Conservation (phyloP, 1,284 basidiomycete species). For the Lentinula novae-zelandiae region DNA sequence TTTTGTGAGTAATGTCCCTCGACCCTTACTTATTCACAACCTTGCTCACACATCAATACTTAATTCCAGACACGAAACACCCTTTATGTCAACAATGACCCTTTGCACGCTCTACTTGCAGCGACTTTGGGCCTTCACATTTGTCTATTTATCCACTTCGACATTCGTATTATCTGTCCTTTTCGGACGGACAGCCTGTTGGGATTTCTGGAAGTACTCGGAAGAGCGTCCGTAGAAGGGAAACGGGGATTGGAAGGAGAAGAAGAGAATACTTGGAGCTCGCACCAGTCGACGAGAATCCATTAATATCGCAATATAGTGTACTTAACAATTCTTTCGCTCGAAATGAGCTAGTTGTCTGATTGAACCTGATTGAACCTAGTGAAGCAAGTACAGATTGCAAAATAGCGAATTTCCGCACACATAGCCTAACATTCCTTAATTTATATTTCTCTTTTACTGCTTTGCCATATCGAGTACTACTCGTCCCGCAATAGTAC, state of each 20-base stretch:
- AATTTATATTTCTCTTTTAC: background rate
- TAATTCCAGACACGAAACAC: background rate
- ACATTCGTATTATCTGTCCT: conserved; percentile 1
- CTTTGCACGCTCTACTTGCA: background rate
- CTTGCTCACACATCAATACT: background rate
- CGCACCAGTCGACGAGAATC: background rate
- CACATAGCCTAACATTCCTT: background rate
- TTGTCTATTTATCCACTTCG: conserved; percentile 8
- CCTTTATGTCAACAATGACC: background rate
- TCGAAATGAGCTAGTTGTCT: too few relatives aligned
- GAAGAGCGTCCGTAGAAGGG: background rate
- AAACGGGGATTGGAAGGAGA: background rate
- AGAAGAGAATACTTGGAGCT: background rate
- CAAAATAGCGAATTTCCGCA: background rate
- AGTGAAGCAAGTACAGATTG: too few relatives aligned
- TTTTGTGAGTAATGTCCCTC: background rate
- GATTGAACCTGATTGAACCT: too few relatives aligned
- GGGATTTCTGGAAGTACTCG: background rate
- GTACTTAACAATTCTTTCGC: background rate
- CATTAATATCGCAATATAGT: background rate
- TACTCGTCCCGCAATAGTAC: conserved; percentile 58
- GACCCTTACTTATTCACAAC: too few relatives aligned
- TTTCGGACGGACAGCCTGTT: background rate
- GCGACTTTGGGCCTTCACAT: background rate
- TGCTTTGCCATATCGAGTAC: conserved; percentile 48